A percentile compares a stretch with the other conserved stretches of the same genome.
Conservation (phyloP, 305 asterid genomes). For the Solanum hybrid region DNA sequence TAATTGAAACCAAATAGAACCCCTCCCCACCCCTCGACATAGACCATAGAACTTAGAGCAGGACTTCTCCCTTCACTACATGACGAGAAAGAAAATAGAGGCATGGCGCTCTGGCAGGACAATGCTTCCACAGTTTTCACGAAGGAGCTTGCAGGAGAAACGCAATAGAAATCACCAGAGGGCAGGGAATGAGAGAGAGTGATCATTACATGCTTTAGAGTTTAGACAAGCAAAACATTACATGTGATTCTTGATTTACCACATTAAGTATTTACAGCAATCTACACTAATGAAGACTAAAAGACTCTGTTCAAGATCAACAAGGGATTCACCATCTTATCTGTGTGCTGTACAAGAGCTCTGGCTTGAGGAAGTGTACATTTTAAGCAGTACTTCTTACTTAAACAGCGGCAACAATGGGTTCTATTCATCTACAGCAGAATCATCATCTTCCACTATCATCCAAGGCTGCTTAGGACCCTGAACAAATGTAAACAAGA, state of each 20-base stretch:
- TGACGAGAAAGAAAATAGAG: neutral
- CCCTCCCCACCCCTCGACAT: neutral
- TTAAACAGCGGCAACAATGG: neutral
- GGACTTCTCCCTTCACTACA: neutral
- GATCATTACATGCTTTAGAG: neutral
- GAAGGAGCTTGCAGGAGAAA: neutral
- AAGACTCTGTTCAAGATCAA: neutral
- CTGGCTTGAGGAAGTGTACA: neutral
- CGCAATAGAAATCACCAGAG: neutral
- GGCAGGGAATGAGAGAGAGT: neutral
- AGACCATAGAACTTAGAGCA: neutral
- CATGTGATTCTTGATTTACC: neutral
- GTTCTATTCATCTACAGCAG: neutral
- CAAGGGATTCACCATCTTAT: neutral
- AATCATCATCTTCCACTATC: conserved; percentile 44
- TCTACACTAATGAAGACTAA: neutral
- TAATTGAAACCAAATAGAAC: neutral
- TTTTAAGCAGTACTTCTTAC: neutral
- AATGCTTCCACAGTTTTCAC: neutral
- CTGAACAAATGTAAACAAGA: conserved; percentile 18
- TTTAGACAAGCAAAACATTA: neutral
- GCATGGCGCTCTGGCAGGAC: neutral
- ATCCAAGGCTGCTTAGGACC: conserved; percentile 83
- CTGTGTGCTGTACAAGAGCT: neutral
- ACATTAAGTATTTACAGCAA: neutral